Evolutionary conservation across 2,329 filamentous ascomycete genomes (phyloP).

Genomic region (Rhynchosporium secalis): DNA sequence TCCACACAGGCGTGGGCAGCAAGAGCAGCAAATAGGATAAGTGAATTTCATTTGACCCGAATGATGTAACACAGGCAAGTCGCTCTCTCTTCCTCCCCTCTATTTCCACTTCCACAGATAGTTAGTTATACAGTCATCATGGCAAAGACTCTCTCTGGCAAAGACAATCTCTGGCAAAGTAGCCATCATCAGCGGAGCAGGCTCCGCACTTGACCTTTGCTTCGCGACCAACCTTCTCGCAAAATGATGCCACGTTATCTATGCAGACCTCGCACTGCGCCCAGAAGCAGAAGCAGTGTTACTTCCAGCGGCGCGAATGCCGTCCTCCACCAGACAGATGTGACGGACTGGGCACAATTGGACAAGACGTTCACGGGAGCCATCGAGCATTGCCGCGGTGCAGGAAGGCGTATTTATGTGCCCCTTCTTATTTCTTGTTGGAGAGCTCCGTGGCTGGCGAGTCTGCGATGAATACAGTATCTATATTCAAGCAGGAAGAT

Average conservation of each 20-base stretch:
- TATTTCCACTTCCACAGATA: not conserved
- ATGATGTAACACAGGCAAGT: not conserved
- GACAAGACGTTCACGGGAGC: slow-evolving; percentile 42
- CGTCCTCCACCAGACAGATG: slow-evolving; percentile 48
- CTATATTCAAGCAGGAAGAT: too few species aligned
- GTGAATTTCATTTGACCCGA: not conserved
- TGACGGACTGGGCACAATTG: slow-evolving; percentile 46
- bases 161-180: slow-evolving; percentile 47
- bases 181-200: slow-evolving; percentile 55
- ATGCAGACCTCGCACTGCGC: slow-evolving; percentile 47
- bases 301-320: slow-evolving; percentile 34
- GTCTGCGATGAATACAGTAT: too few species aligned
- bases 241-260: slow-evolving; percentile 47
- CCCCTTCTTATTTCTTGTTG: too few species aligned
- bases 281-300: slow-evolving; percentile 44
- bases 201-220: slow-evolving; percentile 52
- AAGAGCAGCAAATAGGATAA: not conserved
- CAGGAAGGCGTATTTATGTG: not conserved
- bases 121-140: not conserved
- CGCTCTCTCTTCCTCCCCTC: not conserved
- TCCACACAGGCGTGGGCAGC: not conserved
- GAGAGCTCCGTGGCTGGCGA: too few species aligned
- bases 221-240: slow-evolving; percentile 47
- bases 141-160: slow-evolving; percentile 22
- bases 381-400: slow-evolving; percentile 41